phyloP scores from a whole-genome alignment of 2,329 filamentous ascomycete species.

The Tolypocladium endophyticum region DNA sequence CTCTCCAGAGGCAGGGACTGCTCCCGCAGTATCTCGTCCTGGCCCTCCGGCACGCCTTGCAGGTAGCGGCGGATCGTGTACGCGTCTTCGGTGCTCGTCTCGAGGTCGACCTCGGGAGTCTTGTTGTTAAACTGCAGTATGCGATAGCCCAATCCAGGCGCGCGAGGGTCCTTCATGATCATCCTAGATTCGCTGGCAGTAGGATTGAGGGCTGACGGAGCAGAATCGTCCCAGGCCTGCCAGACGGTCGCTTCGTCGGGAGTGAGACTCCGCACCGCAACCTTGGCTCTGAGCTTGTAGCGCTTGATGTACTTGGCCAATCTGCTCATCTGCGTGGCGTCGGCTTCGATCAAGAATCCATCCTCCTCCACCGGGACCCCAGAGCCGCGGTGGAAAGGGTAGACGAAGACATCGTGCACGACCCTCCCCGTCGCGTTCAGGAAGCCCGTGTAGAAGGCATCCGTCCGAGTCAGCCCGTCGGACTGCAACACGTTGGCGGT shows the following conservation, averaged over 20 bases:
- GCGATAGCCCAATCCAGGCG: slow-evolving; percentile 45
- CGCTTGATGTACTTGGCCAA: slow-evolving; percentile 67
- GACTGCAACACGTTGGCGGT: slow-evolving; percentile 45
- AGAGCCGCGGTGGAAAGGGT: slow-evolving; percentile 40
- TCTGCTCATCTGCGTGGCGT: slow-evolving; percentile 50
- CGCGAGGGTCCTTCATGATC: slow-evolving; percentile 39
- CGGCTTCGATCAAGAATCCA: slow-evolving; percentile 67
- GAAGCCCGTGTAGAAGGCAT: slow-evolving; percentile 71
- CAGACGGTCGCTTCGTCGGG: slow-evolving; percentile 58
- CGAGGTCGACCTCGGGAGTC: slow-evolving; percentile 27
- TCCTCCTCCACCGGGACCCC: slow-evolving; percentile 14
- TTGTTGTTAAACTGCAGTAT: slow-evolving; percentile 23
- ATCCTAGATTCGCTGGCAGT: slow-evolving; percentile 13
- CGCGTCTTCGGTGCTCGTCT: slow-evolving; percentile 38
- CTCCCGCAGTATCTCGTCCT: slow-evolving; percentile 62
- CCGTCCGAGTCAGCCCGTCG: slow-evolving; percentile 22
- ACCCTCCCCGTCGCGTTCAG: slow-evolving; percentile 78
- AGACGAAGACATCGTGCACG: slow-evolving; percentile 83
- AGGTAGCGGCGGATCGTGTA: slow-evolving; percentile 74
- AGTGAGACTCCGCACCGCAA: slow-evolving; percentile 56
- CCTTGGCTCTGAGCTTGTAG: slow-evolving; percentile 77
- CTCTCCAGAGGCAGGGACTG: slow-evolving; percentile 73
- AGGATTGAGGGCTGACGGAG: background rate
- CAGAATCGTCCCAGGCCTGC: slow-evolving; percentile 59
- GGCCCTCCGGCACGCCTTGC: slow-evolving; percentile 75